Base-by-base conservation (phyloP, 1,139 yeast species). In the Lodderomyces pseudojiufengensis region DNA sequence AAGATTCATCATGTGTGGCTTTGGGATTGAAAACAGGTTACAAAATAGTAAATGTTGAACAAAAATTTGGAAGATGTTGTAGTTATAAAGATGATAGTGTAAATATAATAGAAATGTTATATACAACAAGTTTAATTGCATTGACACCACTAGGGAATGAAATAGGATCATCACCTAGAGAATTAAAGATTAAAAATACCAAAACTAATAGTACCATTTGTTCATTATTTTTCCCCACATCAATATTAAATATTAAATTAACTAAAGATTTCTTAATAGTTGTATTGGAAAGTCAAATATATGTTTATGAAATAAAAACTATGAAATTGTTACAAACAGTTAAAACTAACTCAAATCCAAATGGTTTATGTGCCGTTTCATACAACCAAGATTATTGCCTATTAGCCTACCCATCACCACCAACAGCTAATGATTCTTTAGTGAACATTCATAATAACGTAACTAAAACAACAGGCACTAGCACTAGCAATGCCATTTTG, bases 351-450 rank as follows among this genome's bases (percentile, higher is more conserved):
- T 78, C 87, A n/a, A 83, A 84, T 50, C 64, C 76, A 1, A 59
- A 59, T 40, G 84, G 85, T 2, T 57, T 78, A 8, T 73, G 80
- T 46, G 78, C 90, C 0, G 59, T 85, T 30, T 80, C 95, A 0
- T 76, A 85, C n/a, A 72, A 92, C 1, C 72, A 77, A 1, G 43
- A 48, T 8, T 71, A 76, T 48, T 78, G 83, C 48, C 83, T 70
- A 45, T 63, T 90, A 47, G 96, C 95, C 0, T 90, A 90, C 52
- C 97, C 97, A 0, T 85, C 95, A 0, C 95, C 95, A 0, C 82
- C 76, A 38, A 61, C 73, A 54, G 63, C 75, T 4, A 60, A 69
- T 45, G 74, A 69, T 40, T 59, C 72, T 2, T 24, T 32, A 15
- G 29, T 31, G 6, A 32, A 16, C 12, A 20, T 32, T 12, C 27